Percentiles rank a stretch among this genome's conserved stretches.
These are phyloP conservation scores for Iberis pinnata DNA, from an alignment of 345 rosid genomes.

Conservation along the genomic window DNA sequence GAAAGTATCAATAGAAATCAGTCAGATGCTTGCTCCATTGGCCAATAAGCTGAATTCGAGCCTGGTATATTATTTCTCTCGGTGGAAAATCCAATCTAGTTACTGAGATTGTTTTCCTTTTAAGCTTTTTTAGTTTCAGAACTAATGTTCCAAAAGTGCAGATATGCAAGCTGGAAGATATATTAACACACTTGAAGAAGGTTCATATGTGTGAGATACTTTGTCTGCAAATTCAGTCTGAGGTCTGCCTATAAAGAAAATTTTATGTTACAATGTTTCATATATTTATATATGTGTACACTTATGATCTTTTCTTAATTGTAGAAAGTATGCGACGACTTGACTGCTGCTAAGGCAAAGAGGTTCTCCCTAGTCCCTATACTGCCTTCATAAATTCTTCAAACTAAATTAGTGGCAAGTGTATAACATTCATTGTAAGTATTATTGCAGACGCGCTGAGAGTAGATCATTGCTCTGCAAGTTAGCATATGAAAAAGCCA, in stretches of 20 bases:
- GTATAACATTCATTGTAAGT: conserved; percentile 25
- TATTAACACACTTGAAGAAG: conserved; percentile 45
- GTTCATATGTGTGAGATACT: conserved; percentile 45
- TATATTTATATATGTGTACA: conserved; percentile 19
- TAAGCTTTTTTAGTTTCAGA: conserved; percentile 6
- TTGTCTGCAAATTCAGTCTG: conserved; percentile 52
- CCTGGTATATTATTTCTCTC: conserved; percentile 37
- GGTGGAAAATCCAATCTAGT: conserved; percentile 15
- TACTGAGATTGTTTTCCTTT: conserved; percentile 16
- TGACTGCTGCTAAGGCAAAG: conserved; percentile 30
- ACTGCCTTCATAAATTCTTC: conserved; percentile 6
- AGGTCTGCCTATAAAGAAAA: conserved; percentile 44
- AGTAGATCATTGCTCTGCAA: conserved; percentile 45
- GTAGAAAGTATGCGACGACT: conserved; percentile 39
- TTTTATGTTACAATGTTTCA: conserved; percentile 1
- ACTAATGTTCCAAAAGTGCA: conserved; percentile 33
- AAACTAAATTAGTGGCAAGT: conserved; percentile 4
- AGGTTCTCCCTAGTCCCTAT: conserved; percentile 50
- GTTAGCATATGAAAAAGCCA: conserved; percentile 60
- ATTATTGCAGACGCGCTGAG: conserved; percentile 55
- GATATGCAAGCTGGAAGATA: conserved; percentile 57
- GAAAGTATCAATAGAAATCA: conserved; percentile 45
- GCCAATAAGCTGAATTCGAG: conserved; percentile 42
- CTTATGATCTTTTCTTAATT: conserved; percentile 27
- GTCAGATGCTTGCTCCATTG: conserved; percentile 42